Base-by-base conservation (phyloP, 208 protist genomes). In the Crithidia acanthocephali region DNA sequence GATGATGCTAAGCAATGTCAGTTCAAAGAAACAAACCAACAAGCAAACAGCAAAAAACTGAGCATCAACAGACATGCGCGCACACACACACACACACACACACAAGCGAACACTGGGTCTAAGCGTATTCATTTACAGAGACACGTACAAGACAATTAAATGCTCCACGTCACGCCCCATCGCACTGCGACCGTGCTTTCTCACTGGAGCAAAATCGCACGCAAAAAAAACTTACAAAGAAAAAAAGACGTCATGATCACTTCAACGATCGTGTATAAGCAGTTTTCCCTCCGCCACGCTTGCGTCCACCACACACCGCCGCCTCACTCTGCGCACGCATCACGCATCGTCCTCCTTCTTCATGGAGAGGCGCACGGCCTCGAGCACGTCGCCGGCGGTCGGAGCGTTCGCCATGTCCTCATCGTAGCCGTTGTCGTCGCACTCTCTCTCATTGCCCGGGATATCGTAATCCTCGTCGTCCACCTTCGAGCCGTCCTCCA, bases 291-390 rank as follows among this genome's bases (percentile, higher is more conserved):
- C n/a, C n/a, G n/a, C n/a, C n/a, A n/a, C n/a, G n/a, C n/a, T n/a
- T 13, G 35, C 5, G 35, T 5, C 35, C 35, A 40, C 11, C 35
- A 40, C 35, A 40, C 35, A 5, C 35, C 5, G 16, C 16, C 28
- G 13, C 16, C 28, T 28, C 23, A 30, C 2, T 40, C 22, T 25
- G 2, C 33, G 15, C 40, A 16, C 40, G 22, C 58, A 51, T 40
- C 42, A 58, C 56, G 30, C 72, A n/a, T 60, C 66, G 45, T 59
- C 73, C 25, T 70, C 63, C 45, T 70, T 44, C 57, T 80, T 72
- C 75, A 80, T 75, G 0, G 75, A 80, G 48, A 68, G 69, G 6
- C 70, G 76, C 48, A 81, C 66, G 11, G 68, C 76, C 51, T 76
- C 70, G 5, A 81, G 61, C 20, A 81, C 63, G 27, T 76, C 76